Evolutionary conservation across 805 yeast genomes (phyloP).

Genomic region (Candida michaelii): DNA sequence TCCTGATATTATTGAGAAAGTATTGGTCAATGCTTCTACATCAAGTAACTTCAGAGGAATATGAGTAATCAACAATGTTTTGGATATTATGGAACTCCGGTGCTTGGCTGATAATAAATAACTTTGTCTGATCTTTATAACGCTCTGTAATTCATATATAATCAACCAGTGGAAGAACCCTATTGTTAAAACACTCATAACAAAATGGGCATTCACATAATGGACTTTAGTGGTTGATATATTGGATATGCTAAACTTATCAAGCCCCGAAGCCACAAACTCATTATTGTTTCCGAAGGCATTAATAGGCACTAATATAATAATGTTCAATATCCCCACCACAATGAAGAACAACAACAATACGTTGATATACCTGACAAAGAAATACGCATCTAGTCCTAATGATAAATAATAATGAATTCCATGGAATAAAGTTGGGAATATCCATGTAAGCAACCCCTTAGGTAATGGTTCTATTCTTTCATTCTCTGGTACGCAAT

Average conservation of each 20-base stretch:
- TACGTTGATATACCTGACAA: conserved; percentile 58
- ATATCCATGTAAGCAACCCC: conserved; percentile 58
- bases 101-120: conserved; percentile 33
- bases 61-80: conserved; percentile 43
- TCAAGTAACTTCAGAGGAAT: conserved; percentile 40
- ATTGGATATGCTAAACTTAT: conserved; percentile 69
- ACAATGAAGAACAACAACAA: conserved; percentile 51
- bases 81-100: conserved; percentile 24
- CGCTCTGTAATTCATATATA: conserved; percentile 53
- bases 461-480: conserved; percentile 38
- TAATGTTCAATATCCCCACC: conserved; percentile 53
- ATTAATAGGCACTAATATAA: conserved; percentile 67
- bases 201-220: conserved; percentile 61
- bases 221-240: conserved; percentile 52
- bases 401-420: conserved; percentile 45
- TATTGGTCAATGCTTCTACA: conserved; percentile 21
- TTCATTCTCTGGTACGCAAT: conserved; percentile 40
- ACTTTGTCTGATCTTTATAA: conserved; percentile 48
- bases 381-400: conserved; percentile 77
- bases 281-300: conserved; percentile 34
- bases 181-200: conserved; percentile 55
- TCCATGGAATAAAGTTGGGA: conserved; percentile 39
- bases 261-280: conserved; percentile 51
- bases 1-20: conserved; percentile 49
- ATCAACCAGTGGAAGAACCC: conserved; percentile 57